A percentile compares a stretch with the other conserved stretches of the same genome.
phyloP scores from a whole-genome alignment of 2,329 filamentous ascomycete species.

The Alternaria consortialis region DNA sequence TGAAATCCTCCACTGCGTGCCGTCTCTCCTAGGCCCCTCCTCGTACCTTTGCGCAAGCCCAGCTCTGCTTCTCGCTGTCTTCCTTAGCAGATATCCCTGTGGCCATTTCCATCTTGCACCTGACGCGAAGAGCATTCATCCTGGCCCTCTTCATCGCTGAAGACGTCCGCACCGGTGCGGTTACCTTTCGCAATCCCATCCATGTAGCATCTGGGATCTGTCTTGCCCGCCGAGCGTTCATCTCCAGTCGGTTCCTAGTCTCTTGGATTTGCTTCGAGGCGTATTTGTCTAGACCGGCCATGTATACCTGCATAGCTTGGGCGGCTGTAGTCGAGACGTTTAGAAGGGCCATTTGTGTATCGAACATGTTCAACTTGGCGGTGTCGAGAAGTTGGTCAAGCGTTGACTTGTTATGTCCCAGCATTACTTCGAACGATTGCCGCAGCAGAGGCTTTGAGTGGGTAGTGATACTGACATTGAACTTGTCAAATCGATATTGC shows the following conservation, averaged over 20 bases:
- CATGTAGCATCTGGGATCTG: conserved; percentile 34
- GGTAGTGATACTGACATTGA: conserved; percentile 59
- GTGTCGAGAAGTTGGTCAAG: conserved; percentile 33
- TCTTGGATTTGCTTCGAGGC: conserved; percentile 15
- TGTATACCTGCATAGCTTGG: conserved; percentile 20
- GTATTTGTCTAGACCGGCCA: conserved; percentile 13
- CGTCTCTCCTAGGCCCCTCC: conserved; percentile 2
- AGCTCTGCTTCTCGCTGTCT: conserved; percentile 26
- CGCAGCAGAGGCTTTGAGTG: conserved; percentile 49
- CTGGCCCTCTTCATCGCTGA: conserved; percentile 39
- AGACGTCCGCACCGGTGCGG: conserved; percentile 40
- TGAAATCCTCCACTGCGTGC: background rate
- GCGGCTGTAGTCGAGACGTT: conserved; percentile 32
- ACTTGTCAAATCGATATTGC: conserved; percentile 58
- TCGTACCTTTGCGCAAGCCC: conserved; percentile 33
- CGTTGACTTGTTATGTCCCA: conserved; percentile 45
- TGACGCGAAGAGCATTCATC: conserved; percentile 41
- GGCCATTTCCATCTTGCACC: conserved; percentile 37
- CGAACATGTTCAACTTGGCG: conserved; percentile 28
- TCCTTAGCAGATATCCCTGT: conserved; percentile 26
- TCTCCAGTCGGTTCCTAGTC: conserved; percentile 17
- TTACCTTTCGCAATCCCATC: conserved; percentile 32
- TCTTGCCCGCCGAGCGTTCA: conserved; percentile 18
- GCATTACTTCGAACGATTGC: conserved; percentile 44
- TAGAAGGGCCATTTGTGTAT: conserved; percentile 30